A percentile compares a stretch with the other conserved stretches of the same genome.
phyloP scores from a whole-genome alignment of 768 basidiomycete species.

The Phlegmacium glaucopus region DNA sequence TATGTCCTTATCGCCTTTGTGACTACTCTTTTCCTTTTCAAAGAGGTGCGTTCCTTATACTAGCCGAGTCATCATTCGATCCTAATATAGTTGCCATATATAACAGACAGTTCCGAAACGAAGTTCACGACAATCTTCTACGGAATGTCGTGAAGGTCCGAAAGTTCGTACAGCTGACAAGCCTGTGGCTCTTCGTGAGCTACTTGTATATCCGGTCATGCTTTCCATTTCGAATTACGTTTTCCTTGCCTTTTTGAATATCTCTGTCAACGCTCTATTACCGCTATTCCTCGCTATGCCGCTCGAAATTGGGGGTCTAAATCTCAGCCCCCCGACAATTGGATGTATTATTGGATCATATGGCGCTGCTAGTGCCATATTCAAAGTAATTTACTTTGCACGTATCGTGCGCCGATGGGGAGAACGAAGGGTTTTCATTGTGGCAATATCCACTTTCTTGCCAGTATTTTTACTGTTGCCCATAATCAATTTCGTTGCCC shows the following conservation, averaged over 20 bases:
- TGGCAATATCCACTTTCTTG: slow-evolving; percentile 33
- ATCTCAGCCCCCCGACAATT: slow-evolving; percentile 56
- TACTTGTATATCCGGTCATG: slow-evolving; percentile 53
- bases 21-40: slow-evolving; percentile 33
- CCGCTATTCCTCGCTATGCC: slow-evolving; percentile 74
- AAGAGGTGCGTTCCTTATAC: slow-evolving; percentile 35
- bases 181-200: slow-evolving; percentile 39
- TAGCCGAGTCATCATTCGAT: not conserved
- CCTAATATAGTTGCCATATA: not conserved
- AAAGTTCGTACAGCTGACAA: slow-evolving; percentile 15
- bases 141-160: slow-evolving; percentile 13
- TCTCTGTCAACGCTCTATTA: slow-evolving; percentile 47
- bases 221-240: slow-evolving; percentile 71
- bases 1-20: slow-evolving; percentile 32
- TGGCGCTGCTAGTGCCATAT: slow-evolving; percentile 35
- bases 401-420: slow-evolving; percentile 41
- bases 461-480: slow-evolving; percentile 43
- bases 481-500: slow-evolving; percentile 40
- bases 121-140: slow-evolving; percentile 10
- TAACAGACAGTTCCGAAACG: slow-evolving; percentile 27
- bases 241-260: slow-evolving; percentile 60
- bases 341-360: slow-evolving; percentile 51
- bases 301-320: slow-evolving; percentile 60
- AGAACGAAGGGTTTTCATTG: slow-evolving; percentile 36
- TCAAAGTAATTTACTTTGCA: slow-evolving; percentile 41